phyloP scores from a whole-genome alignment of 768 basidiomycete species.

The Candolleomyces aberdarensis region DNA sequence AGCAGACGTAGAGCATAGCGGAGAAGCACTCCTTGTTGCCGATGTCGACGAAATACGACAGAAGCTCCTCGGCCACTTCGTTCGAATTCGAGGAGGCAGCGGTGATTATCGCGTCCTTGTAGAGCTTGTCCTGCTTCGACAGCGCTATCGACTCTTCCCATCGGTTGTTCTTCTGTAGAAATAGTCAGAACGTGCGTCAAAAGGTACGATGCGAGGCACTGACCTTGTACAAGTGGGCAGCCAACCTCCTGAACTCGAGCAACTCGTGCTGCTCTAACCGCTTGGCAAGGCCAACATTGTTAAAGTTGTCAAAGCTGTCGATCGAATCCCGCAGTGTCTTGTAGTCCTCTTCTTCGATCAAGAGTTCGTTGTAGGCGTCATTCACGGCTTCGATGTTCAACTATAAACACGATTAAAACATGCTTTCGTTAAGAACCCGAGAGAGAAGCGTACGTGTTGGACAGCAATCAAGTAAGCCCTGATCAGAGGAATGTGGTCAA shows the following conservation, averaged over 20 bases:
- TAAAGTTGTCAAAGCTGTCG: conserved; percentile 98
- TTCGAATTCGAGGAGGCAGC: conserved; percentile 81
- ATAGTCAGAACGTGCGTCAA: neutral
- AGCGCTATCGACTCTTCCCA: conserved; percentile 97
- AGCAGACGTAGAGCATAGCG: conserved; percentile 85
- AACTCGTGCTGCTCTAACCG: conserved; percentile 87
- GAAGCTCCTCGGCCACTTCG: conserved; percentile 91
- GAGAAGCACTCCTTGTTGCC: conserved; percentile 99
- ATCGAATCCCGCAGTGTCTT: conserved; percentile 97
- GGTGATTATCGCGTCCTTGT: conserved; percentile 95
- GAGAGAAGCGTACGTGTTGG: conserved; percentile 68
- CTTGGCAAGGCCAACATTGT: conserved; percentile 82
- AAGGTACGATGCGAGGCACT: conserved; percentile 4
- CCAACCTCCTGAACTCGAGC: conserved; percentile 91
- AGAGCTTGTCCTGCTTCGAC: conserved; percentile 94
- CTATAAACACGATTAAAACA: conserved; percentile 33
- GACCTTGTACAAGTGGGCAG: conserved; percentile 95
- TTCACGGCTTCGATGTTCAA: conserved; percentile 97
- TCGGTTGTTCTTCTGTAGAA: conserved; percentile 77
- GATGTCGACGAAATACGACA: conserved; percentile 96
- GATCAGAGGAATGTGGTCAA: conserved; percentile 94
- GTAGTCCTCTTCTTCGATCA: conserved; percentile 99
- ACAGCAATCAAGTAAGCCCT: conserved; percentile 96
- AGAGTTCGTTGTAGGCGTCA: conserved; percentile 95
- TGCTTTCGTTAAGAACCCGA: neutral